Percentiles rank a stretch among this genome's conserved stretches.
Evolutionary conservation across 1,139 yeast genomes (phyloP).

Genomic region (Nakaseomyces bracarensis): DNA sequence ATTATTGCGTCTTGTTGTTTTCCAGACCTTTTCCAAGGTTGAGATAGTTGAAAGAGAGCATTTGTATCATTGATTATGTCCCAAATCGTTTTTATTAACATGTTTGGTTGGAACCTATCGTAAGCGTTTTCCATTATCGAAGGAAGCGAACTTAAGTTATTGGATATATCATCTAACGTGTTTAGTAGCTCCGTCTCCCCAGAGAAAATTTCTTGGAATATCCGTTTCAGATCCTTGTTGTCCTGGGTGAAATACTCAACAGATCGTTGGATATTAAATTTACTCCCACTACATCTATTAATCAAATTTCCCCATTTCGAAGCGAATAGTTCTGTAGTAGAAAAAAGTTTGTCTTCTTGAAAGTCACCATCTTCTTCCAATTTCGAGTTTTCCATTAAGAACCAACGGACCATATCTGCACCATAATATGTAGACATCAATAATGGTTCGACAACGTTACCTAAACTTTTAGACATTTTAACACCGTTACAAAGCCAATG

Average conservation of each 20-base stretch:
- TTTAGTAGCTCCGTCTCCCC: not conserved
- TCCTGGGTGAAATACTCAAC: slow-evolving; percentile 15
- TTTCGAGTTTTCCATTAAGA: slow-evolving; percentile 67
- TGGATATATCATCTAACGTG: not conserved
- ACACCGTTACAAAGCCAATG: slow-evolving; percentile 90
- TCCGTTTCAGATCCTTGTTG: not conserved
- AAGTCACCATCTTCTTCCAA: slow-evolving; percentile 74
- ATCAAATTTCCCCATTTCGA: slow-evolving; percentile 79
- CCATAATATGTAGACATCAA: slow-evolving; percentile 55
- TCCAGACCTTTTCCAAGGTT: slow-evolving; percentile 48
- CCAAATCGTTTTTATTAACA: slow-evolving; percentile 61
- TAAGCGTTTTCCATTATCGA: slow-evolving; percentile 32
- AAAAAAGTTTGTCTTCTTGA: slow-evolving; percentile 48
- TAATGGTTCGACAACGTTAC: slow-evolving; percentile 93
- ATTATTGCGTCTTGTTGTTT: slow-evolving; percentile 45
- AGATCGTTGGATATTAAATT: slow-evolving; percentile 52
- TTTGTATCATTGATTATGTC: slow-evolving; percentile 53
- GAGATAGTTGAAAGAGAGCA: slow-evolving; percentile 46
- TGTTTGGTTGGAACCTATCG: slow-evolving; percentile 45
- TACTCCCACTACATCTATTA: slow-evolving; percentile 62
- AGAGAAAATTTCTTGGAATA: not conserved
- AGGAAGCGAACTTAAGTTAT: not conserved
- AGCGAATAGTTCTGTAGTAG: slow-evolving; percentile 57
- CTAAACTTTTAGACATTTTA: slow-evolving; percentile 89
- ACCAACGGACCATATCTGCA: slow-evolving; percentile 66